A percentile compares a stretch with the other conserved stretches of the same genome.
Conservation (phyloP, 2,329 filamentous ascomycete genomes). For the Claviceps pazoutovae region DNA sequence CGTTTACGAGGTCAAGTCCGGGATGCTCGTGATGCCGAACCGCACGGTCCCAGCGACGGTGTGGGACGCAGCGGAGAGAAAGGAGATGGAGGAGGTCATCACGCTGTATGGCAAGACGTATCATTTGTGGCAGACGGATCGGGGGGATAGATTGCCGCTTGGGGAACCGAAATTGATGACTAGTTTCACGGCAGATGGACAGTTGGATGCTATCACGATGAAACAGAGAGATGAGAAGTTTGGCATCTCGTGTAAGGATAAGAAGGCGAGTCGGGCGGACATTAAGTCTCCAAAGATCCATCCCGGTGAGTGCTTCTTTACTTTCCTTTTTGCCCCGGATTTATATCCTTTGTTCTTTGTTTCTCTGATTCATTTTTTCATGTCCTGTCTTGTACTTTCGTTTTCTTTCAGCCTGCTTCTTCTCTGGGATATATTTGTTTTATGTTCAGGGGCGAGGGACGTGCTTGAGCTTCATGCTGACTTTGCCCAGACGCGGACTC, state of each 20-base stretch:
- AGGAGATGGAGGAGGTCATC: constrained; percentile 66
- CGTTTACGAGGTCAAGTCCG: constrained; percentile 60
- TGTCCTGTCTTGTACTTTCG: no score
- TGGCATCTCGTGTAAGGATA: constrained; percentile 29
- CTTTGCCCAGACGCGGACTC: background rate
- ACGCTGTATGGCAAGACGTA: constrained; percentile 71
- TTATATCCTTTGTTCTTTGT: background rate
- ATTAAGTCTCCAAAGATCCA: constrained; percentile 30
- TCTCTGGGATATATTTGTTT: no score
- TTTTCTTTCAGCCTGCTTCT: no score
- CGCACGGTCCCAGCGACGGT: constrained; percentile 40
- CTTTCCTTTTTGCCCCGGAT: background rate
- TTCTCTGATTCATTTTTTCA: no score
- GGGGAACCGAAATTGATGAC: constrained; percentile 41
- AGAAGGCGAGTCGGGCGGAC: constrained; percentile 28
- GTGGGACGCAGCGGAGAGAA: constrained; percentile 66
- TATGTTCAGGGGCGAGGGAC: no score
- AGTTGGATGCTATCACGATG: constrained; percentile 34
- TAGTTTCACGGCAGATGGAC: constrained; percentile 34
- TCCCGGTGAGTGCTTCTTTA: constrained; percentile 16
- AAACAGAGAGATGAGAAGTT: constrained; percentile 32
- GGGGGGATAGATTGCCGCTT: constrained; percentile 45
- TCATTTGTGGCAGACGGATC: constrained; percentile 76
- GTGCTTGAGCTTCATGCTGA: background rate
- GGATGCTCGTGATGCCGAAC: constrained; percentile 68